Base-by-base conservation (phyloP, 202 grass and related monocot species). In the Digitaria exilis region DNA sequence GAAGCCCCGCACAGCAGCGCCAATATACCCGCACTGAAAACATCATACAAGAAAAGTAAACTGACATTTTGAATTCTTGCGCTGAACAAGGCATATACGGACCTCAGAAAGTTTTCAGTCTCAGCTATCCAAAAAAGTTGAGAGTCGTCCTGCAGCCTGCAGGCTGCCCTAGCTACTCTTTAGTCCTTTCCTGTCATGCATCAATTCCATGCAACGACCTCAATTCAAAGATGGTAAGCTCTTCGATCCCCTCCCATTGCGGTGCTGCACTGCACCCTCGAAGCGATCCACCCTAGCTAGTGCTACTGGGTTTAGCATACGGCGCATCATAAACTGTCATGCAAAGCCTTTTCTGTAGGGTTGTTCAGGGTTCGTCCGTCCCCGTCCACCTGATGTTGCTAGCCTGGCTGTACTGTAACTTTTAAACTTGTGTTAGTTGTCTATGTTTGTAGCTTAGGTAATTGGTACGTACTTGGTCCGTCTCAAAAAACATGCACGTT, bases 121-220 rank as follows among this genome's bases (percentile, higher is more conserved):
- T n/a, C n/a, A 82, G 79, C 54, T 34, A 51, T 29, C 32, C 54
- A 13, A 75, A 82, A n/a, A 58, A 44, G 31, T 58, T 58, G 2
- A 46, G 44, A 46, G 5, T 39, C 37, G 9, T 81, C 75, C 63
- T 60, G 62, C 66, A 50, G 67, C 22, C 57, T 55, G 21, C 66
- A 56, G 43, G 29, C 56, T 19, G 32, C 46, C 69, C 56, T 59
- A 68, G 21, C 65, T 65, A 77, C 57, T n/a, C 8, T 59, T 28
- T 29, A 19, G 50, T 35, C 37, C 43, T 71, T 26, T 52, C 22
- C 66, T 64, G 19, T 46, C 37, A 73, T 57, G 51, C 55, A 62
- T 69, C 76, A 75, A 69, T 75, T 46, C 76, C 62, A 55, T 76
- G 82, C 74, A 79, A 82, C 54, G 10, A 19, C 78, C 69, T 54